These are phyloP conservation scores for Vanilla planifolia DNA, from an alignment of 106 monocot genomes.

Conservation along the genomic window DNA sequence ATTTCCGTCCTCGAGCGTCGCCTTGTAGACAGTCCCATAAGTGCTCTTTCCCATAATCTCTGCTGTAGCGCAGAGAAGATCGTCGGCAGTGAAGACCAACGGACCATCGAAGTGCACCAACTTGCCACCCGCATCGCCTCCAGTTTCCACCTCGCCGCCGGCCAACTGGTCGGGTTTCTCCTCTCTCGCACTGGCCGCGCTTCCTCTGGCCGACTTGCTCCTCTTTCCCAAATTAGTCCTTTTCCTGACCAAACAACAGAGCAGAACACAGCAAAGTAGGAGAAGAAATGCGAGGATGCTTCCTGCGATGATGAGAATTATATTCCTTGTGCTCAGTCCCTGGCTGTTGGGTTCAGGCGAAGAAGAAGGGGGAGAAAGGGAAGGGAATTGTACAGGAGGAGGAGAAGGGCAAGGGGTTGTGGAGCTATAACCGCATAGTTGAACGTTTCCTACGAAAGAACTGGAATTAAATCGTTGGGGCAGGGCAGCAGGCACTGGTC, in stretches of 20 bases:
- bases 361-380: slow-evolving; percentile 10
- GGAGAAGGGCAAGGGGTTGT: slow-evolving; percentile 46
- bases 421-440: slow-evolving; percentile 65
- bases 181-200: no score
- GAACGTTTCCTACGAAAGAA: slow-evolving; percentile 68
- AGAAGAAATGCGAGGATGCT: slow-evolving; percentile 36
- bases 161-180: slow-evolving; percentile 20
- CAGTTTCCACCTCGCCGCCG: slow-evolving; percentile 15
- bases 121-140: slow-evolving; percentile 54
- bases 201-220: slow-evolving; percentile 17
- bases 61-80: slow-evolving; percentile 89
- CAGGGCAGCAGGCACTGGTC: slow-evolving; percentile 52
- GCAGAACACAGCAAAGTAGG: slow-evolving; percentile 57
- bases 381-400: slow-evolving; percentile 15
- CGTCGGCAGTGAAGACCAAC: slow-evolving; percentile 74
- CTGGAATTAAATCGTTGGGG: slow-evolving; percentile 49
- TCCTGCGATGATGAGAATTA: slow-evolving; percentile 46
- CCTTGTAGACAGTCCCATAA: slow-evolving; percentile 94
- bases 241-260: slow-evolving; percentile 53
- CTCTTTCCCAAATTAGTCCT: slow-evolving; percentile 18
- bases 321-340: slow-evolving; percentile 27
- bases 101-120: slow-evolving; percentile 88
- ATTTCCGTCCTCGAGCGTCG: slow-evolving; percentile 72
- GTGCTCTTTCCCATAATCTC: slow-evolving; percentile 96
- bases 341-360: neutral